phyloP scores from a whole-genome alignment of 2,329 filamentous ascomycete species.

The Fusarium poae region DNA sequence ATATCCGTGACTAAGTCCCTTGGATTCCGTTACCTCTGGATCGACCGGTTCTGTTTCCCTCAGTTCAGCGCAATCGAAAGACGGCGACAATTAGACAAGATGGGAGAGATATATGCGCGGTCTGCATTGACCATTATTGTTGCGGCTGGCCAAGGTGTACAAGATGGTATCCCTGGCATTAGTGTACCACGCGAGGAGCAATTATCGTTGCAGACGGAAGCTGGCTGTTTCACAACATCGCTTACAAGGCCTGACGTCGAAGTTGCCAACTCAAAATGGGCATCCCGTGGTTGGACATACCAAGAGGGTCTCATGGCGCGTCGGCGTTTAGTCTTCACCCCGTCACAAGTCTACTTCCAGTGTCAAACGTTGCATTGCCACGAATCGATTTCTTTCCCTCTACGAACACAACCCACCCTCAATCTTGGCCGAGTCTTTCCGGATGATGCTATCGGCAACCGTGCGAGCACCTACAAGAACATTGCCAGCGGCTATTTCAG shows the following conservation, averaged over 20 bases:
- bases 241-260: conserved; percentile 54
- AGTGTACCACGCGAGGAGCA: conserved; percentile 53
- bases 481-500: conserved; percentile 52
- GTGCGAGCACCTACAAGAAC: conserved; percentile 46
- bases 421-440: conserved; percentile 53
- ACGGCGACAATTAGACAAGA: conserved; percentile 49
- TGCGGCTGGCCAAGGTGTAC: conserved; percentile 51
- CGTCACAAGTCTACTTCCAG: conserved; percentile 57
- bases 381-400: conserved; percentile 53
- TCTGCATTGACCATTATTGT: conserved; percentile 54
- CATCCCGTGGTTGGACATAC: conserved; percentile 54
- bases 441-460: conserved; percentile 38
- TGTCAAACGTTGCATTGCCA: conserved; percentile 55
- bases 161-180: conserved; percentile 54
- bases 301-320: conserved; percentile 55
- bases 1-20: conserved; percentile 51
- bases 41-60: conserved; percentile 55
- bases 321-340: conserved; percentile 55
- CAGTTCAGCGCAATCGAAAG: conserved; percentile 47
- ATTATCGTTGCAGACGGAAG: conserved; percentile 52
- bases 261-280: conserved; percentile 54
- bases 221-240: conserved; percentile 54
- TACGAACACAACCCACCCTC: conserved; percentile 51
- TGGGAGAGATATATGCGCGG: conserved; percentile 53
- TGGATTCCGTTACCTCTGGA: conserved; percentile 56